phyloP scores from a whole-genome alignment of 148 eudicot genomes.

The Fagopyrum tataricum region DNA sequence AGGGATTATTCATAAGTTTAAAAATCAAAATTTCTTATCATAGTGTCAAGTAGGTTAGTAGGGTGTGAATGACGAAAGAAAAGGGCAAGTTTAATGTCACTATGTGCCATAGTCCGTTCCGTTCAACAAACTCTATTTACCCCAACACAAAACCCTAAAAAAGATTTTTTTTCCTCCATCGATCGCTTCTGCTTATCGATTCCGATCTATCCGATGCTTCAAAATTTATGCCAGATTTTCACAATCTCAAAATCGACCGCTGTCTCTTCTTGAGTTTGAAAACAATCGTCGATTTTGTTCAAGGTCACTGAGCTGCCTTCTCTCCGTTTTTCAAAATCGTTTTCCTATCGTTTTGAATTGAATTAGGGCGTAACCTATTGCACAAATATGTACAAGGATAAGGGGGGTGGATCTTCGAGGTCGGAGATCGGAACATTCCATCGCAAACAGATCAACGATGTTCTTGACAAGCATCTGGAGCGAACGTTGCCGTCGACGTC shows the following conservation, averaged over 20 bases:
- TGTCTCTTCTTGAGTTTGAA: neutral
- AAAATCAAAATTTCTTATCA: too few relatives aligned
- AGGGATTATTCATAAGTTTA: too few relatives aligned
- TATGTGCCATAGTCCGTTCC: neutral
- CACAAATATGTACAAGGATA: conserved; percentile 7
- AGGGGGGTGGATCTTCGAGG: conserved; percentile 9
- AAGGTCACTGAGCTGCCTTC: neutral
- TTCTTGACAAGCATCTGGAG: conserved; percentile 14
- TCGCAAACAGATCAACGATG: conserved; percentile 13
- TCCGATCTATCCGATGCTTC: neutral
- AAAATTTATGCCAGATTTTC: neutral
- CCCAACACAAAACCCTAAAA: conserved; percentile 1
- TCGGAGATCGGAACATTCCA: conserved; percentile 12
- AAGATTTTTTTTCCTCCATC: neutral
- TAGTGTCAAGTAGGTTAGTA: neutral
- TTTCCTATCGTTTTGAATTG: neutral
- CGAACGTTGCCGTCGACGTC: conserved; percentile 15
- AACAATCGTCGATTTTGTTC: neutral
- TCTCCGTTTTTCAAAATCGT: neutral
- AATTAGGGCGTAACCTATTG: neutral
- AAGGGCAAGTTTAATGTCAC: neutral
- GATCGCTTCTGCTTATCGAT: neutral
- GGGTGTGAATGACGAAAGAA: neutral
- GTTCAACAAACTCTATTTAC: neutral
- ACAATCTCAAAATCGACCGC: neutral